Evolutionary conservation across 305 asterid genomes (phyloP).

Genomic region (Solanum aculeatissimum): DNA sequence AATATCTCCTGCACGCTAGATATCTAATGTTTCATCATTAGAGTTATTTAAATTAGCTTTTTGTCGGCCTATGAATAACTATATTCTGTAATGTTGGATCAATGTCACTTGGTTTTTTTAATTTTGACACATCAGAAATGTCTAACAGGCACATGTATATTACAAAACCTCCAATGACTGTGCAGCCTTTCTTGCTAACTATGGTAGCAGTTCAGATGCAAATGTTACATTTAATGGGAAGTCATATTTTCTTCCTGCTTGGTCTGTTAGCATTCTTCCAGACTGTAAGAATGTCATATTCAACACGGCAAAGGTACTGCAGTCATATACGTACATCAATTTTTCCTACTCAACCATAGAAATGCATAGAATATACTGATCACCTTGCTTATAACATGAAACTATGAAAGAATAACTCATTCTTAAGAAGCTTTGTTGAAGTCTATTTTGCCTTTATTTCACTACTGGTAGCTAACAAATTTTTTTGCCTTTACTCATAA

Average conservation of each 20-base stretch:
- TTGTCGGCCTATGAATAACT: background rate
- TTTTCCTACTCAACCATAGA: background rate
- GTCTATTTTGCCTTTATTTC: background rate
- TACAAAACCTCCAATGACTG: slow-evolving; percentile 52
- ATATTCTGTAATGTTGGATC: background rate
- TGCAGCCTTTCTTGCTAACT: slow-evolving; percentile 79
- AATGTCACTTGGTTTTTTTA: background rate
- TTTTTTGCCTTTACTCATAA: background rate
- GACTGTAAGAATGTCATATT: slow-evolving; percentile 57
- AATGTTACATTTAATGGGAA: slow-evolving; percentile 49
- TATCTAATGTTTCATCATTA: background rate
- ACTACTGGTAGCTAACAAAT: slow-evolving; percentile 1
- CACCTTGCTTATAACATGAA: background rate
- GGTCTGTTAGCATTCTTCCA: slow-evolving; percentile 94
- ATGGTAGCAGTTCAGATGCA: slow-evolving; percentile 46
- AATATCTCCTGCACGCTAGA: background rate
- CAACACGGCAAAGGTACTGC: slow-evolving; percentile 71
- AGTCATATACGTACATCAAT: background rate
- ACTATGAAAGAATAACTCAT: background rate
- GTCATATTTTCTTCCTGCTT: slow-evolving; percentile 68
- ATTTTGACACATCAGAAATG: slow-evolving; percentile 4
- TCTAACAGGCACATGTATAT: slow-evolving; percentile 61
- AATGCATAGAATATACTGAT: background rate
- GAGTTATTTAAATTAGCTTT: background rate
- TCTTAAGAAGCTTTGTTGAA: background rate